A percentile compares a stretch with the other conserved stretches of the same genome.
phyloP scores from a whole-genome alignment of 2,329 filamentous ascomycete species.

The Colletotrichum theobromicola region DNA sequence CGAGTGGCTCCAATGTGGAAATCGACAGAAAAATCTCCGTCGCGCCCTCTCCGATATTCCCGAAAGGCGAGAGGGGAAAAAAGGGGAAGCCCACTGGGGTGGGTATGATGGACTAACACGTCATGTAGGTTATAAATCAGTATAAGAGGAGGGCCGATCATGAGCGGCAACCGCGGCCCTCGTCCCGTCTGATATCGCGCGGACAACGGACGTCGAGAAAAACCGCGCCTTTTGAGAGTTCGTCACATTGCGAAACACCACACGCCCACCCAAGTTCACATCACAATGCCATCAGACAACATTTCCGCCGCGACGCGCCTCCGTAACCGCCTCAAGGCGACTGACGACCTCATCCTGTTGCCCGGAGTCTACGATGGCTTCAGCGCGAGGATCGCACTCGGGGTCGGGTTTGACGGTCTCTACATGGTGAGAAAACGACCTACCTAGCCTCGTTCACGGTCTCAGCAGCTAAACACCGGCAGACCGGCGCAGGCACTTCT shows the following conservation, averaged over 20 bases:
- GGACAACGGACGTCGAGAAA: background rate
- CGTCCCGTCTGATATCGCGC: too few relatives aligned
- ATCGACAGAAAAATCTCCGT: background rate
- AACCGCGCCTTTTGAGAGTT: background rate
- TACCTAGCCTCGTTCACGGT: background rate
- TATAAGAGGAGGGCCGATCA: background rate
- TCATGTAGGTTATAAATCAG: background rate
- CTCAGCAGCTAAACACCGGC: background rate
- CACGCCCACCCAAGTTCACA: background rate
- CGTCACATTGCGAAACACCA: background rate
- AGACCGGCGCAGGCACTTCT: slow-evolving; percentile 68
- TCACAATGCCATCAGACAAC: background rate
- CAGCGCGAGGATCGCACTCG: slow-evolving; percentile 66
- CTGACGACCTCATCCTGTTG: slow-evolving; percentile 55
- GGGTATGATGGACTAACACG: background rate
- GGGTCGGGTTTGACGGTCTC: slow-evolving; percentile 66
- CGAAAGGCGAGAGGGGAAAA: background rate
- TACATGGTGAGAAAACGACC: slow-evolving; percentile 62
- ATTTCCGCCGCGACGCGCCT: slow-evolving; percentile 37
- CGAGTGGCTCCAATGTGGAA: background rate
- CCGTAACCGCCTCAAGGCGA: slow-evolving; percentile 41
- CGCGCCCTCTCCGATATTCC: background rate
- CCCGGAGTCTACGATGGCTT: slow-evolving; percentile 74
- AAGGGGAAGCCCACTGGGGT: background rate
- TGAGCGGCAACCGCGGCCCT: background rate